Evolutionary conservation across 805 yeast genomes (phyloP), one percentile per base, ranked within the genome.

Genomic region (Lachancea thermotolerans): DNA sequence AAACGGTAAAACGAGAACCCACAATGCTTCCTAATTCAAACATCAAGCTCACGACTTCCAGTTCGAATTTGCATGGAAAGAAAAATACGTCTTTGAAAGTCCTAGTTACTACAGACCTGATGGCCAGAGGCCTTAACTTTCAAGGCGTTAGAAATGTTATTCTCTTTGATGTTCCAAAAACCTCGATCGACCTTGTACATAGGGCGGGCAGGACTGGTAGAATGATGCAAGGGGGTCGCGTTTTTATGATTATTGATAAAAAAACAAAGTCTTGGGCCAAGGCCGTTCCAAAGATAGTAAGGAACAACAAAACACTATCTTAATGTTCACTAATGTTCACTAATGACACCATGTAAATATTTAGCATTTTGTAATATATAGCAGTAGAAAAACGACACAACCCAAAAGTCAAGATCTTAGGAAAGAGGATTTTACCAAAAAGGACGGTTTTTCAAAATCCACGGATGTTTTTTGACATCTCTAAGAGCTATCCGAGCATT

Each of bases 141-240:
- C 74, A 76, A 45, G 85, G 85, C 14, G 79, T 93, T 28, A 75
- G 89, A 53, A 89, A 89, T 55, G 86, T 91, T 10, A 72, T 91
- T 25, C 67, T 93, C 41, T 83, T 82, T 68, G 97, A 91, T 59
- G 78, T 89, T 37, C 99, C 99, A 5, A 75, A 76, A 43, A 81
- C 84, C 12, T 78, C 96, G 0, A 81, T 87, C 15, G 98, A 91
- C 64, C 70, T 91, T 48, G 79, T 91, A 16, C 98, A 91, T 62
- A 72, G 99, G 49, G 83, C 87, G 1, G 99, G 99, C 1, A 77
- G 99, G 66, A 91, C 97, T 0, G 97, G 96, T 2, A 70, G 99
- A 61, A 82, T 90, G 85, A 85, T 84, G 37, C 88, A 83, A 57
- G 73, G 83, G 32, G 99, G 99, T 11, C 74, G 96, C 49, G 96